Conservation (phyloP, 106 monocot species). For the Posidonia australis region DNA sequence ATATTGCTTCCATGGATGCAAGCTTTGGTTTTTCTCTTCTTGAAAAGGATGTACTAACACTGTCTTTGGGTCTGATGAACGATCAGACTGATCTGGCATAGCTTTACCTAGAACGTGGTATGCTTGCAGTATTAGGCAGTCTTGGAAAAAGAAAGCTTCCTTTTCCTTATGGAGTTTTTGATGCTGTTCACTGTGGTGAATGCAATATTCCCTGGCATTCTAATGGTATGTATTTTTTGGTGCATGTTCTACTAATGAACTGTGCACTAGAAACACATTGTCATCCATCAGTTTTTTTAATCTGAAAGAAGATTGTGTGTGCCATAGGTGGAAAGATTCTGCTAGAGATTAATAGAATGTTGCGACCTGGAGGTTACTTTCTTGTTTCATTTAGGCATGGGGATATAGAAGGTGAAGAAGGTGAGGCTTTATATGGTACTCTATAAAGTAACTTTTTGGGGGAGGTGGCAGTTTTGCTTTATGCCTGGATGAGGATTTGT, state of each 20-base stretch:
- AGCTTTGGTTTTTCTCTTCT: slow-evolving; percentile 48
- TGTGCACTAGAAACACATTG: too few relatives aligned
- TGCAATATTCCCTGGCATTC: too few relatives aligned
- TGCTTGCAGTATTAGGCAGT: slow-evolving; percentile 59
- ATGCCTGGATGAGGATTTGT: slow-evolving; percentile 86
- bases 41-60: slow-evolving; percentile 55
- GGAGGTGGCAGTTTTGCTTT: slow-evolving; percentile 79
- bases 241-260: too few relatives aligned
- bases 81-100: too few relatives aligned
- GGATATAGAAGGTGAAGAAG: slow-evolving; percentile 81
- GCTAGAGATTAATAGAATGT: slow-evolving; percentile 85
- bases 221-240: too few relatives aligned
- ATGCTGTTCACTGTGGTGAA: too few relatives aligned
- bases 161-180: too few relatives aligned
- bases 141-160: slow-evolving; percentile 33
- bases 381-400: slow-evolving; percentile 59
- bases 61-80: slow-evolving; percentile 62
- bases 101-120: too few relatives aligned
- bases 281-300: too few relatives aligned
- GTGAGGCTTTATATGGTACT: too few relatives aligned
- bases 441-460: too few relatives aligned
- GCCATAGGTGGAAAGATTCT: slow-evolving; percentile 68
- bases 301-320: too few relatives aligned
- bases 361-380: slow-evolving; percentile 92
- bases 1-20: slow-evolving; percentile 61